Conservation (phyloP, 768 basidiomycete genomes). For the Mycena metata region DNA sequence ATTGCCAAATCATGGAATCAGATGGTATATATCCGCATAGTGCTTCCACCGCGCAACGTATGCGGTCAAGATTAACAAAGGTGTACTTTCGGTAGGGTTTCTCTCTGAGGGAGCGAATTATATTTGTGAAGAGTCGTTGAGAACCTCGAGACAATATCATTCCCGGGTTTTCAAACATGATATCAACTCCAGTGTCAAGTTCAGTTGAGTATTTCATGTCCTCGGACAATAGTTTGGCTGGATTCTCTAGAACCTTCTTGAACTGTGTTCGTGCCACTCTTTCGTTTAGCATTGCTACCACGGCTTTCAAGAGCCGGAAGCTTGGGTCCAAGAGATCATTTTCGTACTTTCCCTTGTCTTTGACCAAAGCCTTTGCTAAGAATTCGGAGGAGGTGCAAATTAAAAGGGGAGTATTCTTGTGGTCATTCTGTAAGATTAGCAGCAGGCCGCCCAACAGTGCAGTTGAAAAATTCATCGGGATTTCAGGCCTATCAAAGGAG, state of each 20-base stretch:
- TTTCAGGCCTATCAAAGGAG: neutral
- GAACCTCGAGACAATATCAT: neutral
- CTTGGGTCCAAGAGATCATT: neutral
- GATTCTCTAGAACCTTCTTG: neutral
- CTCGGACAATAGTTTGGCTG: neutral
- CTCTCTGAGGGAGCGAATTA: neutral
- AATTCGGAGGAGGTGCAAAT: neutral
- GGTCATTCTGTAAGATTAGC: neutral
- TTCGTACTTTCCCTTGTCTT: neutral
- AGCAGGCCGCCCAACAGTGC: neutral
- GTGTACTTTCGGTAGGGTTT: neutral
- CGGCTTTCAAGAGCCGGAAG: neutral
- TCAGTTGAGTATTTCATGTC: neutral
- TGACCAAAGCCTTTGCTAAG: neutral
- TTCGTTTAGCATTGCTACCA: neutral
- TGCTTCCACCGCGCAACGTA: no score
- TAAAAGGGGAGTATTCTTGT: neutral
- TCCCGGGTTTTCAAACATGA: slow-evolving; percentile 1
- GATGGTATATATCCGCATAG: no score
- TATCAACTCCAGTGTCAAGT: neutral
- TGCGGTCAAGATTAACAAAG: no score
- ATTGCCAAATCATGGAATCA: no score
- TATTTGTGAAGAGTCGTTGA: neutral
- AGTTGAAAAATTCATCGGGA: neutral
- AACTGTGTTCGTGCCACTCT: neutral